A percentile compares a stretch with the other conserved stretches of the same genome.
phyloP scores from a whole-genome alignment of 2,329 filamentous ascomycete species.

The Colletotrichum chrysophilum region DNA sequence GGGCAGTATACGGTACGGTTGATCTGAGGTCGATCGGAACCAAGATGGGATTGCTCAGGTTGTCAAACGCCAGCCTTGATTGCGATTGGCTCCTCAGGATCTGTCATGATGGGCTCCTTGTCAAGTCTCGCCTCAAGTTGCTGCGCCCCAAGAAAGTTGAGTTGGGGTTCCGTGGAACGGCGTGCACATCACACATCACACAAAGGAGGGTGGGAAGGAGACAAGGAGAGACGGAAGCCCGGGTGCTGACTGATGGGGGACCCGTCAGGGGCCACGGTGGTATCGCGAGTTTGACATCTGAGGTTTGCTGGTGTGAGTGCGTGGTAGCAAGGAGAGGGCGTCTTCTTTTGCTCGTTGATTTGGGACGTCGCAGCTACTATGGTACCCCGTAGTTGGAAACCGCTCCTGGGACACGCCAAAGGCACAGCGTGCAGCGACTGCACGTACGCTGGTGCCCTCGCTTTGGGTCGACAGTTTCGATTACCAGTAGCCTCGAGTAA shows the following conservation, averaged over 20 bases:
- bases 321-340: neutral
- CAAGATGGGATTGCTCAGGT: slow-evolving; percentile 23
- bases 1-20: slow-evolving; percentile 22
- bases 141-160: slow-evolving; percentile 21
- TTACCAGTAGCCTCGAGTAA: slow-evolving; percentile 1
- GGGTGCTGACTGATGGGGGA: slow-evolving; percentile 18
- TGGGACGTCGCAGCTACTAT: slow-evolving; percentile 3
- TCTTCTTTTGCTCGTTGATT: neutral
- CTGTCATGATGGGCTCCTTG: slow-evolving; percentile 28
- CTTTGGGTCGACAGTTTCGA: slow-evolving; percentile 7
- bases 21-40: slow-evolving; percentile 25
- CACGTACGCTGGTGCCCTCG: neutral
- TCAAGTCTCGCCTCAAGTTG: slow-evolving; percentile 22
- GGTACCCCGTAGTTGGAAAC: neutral
- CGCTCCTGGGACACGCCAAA: slow-evolving; percentile 1
- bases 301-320: neutral
- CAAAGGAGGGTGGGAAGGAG: neutral
- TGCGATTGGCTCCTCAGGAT: slow-evolving; percentile 39
- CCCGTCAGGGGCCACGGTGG: neutral
- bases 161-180: slow-evolving; percentile 20
- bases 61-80: slow-evolving; percentile 28
- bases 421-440: neutral
- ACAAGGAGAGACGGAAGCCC: slow-evolving; percentile 20
- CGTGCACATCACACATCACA: slow-evolving; percentile 18
- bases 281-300: slow-evolving; percentile 13